phyloP scores from a whole-genome alignment of 805 yeast genomes.

The Wickerhamiella dianesei region DNA sequence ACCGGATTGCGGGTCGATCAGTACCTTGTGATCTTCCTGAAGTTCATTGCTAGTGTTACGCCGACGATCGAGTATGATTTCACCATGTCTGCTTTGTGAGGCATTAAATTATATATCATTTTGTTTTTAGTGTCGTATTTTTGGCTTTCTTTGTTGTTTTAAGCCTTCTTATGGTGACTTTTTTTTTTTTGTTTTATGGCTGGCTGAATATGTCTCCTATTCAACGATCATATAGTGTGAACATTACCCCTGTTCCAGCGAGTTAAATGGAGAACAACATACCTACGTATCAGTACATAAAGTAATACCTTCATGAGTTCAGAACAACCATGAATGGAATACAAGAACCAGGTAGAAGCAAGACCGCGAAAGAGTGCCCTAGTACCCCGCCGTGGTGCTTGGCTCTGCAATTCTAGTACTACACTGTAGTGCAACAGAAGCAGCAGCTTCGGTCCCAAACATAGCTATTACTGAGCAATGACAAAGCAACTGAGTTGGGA shows the following conservation, averaged over 20 bases:
- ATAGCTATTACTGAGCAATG: background rate
- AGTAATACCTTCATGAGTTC: background rate
- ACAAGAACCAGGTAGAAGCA: too few species aligned
- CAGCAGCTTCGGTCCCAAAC: too few species aligned
- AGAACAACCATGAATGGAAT: background rate
- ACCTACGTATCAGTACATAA: background rate
- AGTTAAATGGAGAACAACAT: background rate
- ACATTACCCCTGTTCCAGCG: background rate
- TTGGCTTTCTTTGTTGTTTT: too few species aligned
- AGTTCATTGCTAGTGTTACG: slow-evolving; percentile 91
- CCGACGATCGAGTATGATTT: slow-evolving; percentile 97
- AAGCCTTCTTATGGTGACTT: too few species aligned
- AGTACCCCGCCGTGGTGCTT: too few species aligned
- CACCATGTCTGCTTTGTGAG: slow-evolving; percentile 77
- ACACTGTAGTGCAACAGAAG: too few species aligned
- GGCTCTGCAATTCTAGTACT: too few species aligned
- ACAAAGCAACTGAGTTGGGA: background rate
- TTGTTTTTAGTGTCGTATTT: too few species aligned
- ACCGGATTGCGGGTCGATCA: slow-evolving; percentile 71
- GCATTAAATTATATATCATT: background rate
- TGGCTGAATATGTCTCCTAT: background rate
- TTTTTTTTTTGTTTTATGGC: background rate
- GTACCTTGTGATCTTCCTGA: slow-evolving; percentile 74
- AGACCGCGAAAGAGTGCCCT: too few species aligned
- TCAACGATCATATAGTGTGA: background rate